These are phyloP conservation scores for Apiotrichum gracile DNA, from an alignment of 1,284 basidiomycete genomes.

Conservation along the genomic window DNA sequence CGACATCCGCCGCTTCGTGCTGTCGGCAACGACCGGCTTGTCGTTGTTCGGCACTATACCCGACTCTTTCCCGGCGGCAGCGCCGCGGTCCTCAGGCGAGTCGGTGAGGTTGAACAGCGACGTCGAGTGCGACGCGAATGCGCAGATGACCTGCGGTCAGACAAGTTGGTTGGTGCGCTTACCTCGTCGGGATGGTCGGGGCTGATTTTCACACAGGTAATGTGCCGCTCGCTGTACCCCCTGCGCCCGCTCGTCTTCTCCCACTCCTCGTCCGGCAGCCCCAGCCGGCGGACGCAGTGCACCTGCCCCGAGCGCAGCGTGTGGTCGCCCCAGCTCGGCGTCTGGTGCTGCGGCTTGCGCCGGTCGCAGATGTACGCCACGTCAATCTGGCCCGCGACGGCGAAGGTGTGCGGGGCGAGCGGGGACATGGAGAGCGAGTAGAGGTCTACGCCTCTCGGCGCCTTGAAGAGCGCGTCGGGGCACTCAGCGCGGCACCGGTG, in stretches of 20 bases:
- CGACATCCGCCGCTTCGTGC: slow-evolving; percentile 5
- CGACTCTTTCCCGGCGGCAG: background rate
- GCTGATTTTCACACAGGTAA: slow-evolving; percentile 75
- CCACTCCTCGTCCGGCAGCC: slow-evolving; percentile 51
- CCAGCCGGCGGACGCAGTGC: slow-evolving; percentile 82
- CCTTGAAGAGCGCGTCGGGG: slow-evolving; percentile 41
- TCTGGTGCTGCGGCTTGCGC: slow-evolving; percentile 62
- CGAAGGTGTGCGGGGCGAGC: slow-evolving; percentile 50
- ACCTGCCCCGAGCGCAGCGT: slow-evolving; percentile 38
- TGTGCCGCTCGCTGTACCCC: slow-evolving; percentile 53
- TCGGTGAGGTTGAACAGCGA: slow-evolving; percentile 76
- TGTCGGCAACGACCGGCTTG: background rate
- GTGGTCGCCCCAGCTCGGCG: slow-evolving; percentile 67
- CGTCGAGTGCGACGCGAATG: slow-evolving; percentile 70
- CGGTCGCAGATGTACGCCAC: slow-evolving; percentile 86
- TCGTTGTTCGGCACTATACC: slow-evolving; percentile 8
- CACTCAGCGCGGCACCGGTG: slow-evolving; percentile 41
- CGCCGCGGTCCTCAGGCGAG: slow-evolving; percentile 35
- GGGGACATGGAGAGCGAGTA: slow-evolving; percentile 50
- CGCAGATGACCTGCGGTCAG: slow-evolving; percentile 46
- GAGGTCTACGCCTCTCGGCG: slow-evolving; percentile 42
- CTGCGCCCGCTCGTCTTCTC: slow-evolving; percentile 10
- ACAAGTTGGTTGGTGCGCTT: too few species aligned
- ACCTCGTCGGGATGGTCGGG: slow-evolving; percentile 72
- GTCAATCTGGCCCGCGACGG: slow-evolving; percentile 48